These are phyloP conservation scores for Passalora sequoiae DNA, from an alignment of 2,329 filamentous ascomycete genomes.

Conservation along the genomic window DNA sequence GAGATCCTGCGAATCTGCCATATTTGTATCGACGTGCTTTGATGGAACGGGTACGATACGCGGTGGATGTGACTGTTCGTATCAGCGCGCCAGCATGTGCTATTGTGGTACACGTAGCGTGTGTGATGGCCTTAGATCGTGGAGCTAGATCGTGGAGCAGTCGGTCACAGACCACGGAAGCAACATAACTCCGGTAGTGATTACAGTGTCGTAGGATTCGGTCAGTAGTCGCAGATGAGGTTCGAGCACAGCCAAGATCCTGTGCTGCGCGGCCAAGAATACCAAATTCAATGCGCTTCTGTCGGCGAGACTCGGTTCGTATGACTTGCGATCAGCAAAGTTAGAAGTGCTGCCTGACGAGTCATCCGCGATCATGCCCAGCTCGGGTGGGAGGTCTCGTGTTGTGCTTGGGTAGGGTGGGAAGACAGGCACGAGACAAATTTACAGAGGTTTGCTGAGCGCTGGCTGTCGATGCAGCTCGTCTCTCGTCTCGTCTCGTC, in stretches of 20 bases:
- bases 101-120: not conserved
- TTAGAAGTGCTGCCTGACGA: not conserved
- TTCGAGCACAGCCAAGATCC: not conserved
- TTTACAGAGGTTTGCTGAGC: too few species aligned
- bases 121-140: not conserved
- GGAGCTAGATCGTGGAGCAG: not conserved
- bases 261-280: too few species aligned
- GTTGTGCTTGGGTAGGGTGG: not conserved
- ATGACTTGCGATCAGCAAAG: not conserved
- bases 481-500: not conserved
- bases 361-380: not conserved
- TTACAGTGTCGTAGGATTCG: not conserved
- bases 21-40: too few species aligned
- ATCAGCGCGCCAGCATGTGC: not conserved
- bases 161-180: too few species aligned
- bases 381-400: not conserved
- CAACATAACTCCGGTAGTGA: too few species aligned
- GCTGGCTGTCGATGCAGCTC: too few species aligned
- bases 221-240: not conserved
- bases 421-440: not conserved
- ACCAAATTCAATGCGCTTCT: too few species aligned
- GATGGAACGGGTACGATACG: too few species aligned
- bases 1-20: too few species aligned
- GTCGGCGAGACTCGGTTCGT: too few species aligned
- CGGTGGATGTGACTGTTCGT: too few species aligned